A percentile compares a stretch with the other conserved stretches of the same genome.
phyloP scores from a whole-genome alignment of 371 early-diverging fungal genomes.

The Rhizomucor miehei region DNA sequence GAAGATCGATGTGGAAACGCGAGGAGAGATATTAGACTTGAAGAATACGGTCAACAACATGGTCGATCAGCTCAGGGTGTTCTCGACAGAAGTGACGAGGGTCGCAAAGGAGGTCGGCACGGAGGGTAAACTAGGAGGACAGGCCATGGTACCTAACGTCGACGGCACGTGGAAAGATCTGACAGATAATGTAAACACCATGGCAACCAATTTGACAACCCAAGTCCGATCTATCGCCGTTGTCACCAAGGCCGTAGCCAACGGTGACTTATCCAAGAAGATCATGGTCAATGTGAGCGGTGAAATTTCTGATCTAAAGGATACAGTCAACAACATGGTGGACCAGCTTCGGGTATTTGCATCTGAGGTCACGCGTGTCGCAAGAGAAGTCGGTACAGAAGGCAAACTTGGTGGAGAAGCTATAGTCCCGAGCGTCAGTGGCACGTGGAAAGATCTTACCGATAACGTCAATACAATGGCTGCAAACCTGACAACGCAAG shows the following conservation, averaged over 20 bases:
- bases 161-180: constrained; percentile 52
- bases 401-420: constrained; percentile 38
- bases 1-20: constrained; percentile 60
- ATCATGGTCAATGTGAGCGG: constrained; percentile 59
- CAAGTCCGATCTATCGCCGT: constrained; percentile 54
- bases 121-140: constrained; percentile 43
- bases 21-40: constrained; percentile 64
- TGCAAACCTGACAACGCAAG: constrained; percentile 36
- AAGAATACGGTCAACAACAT: constrained; percentile 70
- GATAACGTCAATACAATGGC: constrained; percentile 49
- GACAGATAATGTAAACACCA: constrained; percentile 48
- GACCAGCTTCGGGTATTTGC: constrained; percentile 40
- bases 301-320: constrained; percentile 57
- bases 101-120: constrained; percentile 50
- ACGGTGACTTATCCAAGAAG: constrained; percentile 55
- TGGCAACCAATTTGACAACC: constrained; percentile 46
- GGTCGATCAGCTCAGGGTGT: constrained; percentile 35
- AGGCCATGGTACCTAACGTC: constrained; percentile 38
- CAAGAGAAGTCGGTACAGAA: constrained; percentile 44
- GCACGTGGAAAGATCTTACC: constrained; percentile 46
- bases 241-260: constrained; percentile 50
- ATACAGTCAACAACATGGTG: constrained; percentile 42
- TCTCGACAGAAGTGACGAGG: constrained; percentile 42
- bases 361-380: constrained; percentile 34
- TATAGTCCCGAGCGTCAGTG: constrained; percentile 34